Evolutionary conservation across 768 basidiomycete genomes (phyloP).

Genomic region (Collybia mongolica): DNA sequence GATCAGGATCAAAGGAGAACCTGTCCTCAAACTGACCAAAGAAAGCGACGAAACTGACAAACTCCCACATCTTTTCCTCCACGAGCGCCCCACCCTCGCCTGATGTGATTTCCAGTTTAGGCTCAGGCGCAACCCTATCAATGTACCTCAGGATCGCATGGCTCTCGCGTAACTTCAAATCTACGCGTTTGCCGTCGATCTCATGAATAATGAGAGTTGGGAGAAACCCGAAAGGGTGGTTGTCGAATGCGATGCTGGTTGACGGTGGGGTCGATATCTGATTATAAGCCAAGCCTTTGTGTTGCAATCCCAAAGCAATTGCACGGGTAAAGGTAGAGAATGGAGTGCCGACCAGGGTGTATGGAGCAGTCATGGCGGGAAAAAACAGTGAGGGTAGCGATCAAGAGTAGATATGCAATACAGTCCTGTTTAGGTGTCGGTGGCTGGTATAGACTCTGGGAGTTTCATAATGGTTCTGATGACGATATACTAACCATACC

Average conservation of each 20-base stretch:
- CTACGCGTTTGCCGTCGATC: conserved; percentile 16
- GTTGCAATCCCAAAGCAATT: conserved; percentile 25
- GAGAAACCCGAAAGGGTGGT: conserved; percentile 30
- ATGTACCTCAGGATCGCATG: conserved; percentile 31
- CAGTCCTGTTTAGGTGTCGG: too few relatives aligned
- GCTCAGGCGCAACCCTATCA: conserved; percentile 26
- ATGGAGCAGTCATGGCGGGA: conserved; percentile 5
- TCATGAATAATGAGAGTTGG: conserved; percentile 29
- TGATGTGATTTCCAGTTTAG: conserved; percentile 20
- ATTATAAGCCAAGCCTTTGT: conserved; percentile 25
- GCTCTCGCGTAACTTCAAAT: conserved; percentile 27
- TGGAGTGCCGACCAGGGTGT: conserved; percentile 29
- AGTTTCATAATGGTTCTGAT: too few relatives aligned
- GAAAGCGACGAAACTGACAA: conserved; percentile 27
- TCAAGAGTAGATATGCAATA: neutral
- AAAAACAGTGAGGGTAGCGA: neutral
- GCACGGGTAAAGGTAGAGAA: conserved; percentile 35
- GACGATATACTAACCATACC: too few relatives aligned
- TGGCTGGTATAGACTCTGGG: too few relatives aligned
- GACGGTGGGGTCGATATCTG: conserved; percentile 22
- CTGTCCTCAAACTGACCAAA: conserved; percentile 18
- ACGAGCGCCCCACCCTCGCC: conserved; percentile 14
- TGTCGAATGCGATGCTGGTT: conserved; percentile 15
- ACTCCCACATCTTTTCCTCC: conserved; percentile 33
- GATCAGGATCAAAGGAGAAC: neutral